Evolutionary conservation across 768 basidiomycete species (phyloP).

Genomic region (Infundibulicybe gibba): DNA sequence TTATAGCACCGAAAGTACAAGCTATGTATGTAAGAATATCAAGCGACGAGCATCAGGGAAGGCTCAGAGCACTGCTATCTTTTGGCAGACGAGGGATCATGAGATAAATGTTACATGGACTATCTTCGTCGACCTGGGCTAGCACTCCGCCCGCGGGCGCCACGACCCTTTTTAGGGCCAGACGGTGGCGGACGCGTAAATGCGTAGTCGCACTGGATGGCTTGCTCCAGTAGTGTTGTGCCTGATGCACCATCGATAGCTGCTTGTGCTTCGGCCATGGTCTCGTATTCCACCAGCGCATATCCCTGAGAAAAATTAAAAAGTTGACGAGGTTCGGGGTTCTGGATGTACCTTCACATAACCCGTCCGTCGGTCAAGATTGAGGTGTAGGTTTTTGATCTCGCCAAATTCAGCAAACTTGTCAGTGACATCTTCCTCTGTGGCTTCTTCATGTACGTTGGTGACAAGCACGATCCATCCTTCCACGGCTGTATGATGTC

Average conservation of each 20-base stretch:
- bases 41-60: no score
- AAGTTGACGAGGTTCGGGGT: not conserved
- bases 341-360: constrained; percentile 91
- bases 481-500: constrained; percentile 72
- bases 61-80: no score
- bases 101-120: constrained; percentile 5
- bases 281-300: constrained; percentile 96
- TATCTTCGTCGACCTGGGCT: constrained; percentile 66
- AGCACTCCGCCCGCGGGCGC: constrained; percentile 71
- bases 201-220: constrained; percentile 86
- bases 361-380: constrained; percentile 94
- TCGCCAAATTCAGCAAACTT: constrained; percentile 96
- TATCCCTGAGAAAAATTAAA: constrained; percentile 70
- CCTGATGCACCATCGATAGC: constrained; percentile 92
- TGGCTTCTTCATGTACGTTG: constrained; percentile 96
- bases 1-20: no score
- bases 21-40: no score
- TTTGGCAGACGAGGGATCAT: not conserved
- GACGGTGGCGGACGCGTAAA: constrained; percentile 88
- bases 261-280: constrained; percentile 88
- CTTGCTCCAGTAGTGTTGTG: constrained; percentile 80
- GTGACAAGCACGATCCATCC: constrained; percentile 99
- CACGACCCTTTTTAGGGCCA: constrained; percentile 76
- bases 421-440: constrained; percentile 95
- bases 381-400: constrained; percentile 96